Conservation (phyloP, 345 rosid species). For the Populus deltoides region DNA sequence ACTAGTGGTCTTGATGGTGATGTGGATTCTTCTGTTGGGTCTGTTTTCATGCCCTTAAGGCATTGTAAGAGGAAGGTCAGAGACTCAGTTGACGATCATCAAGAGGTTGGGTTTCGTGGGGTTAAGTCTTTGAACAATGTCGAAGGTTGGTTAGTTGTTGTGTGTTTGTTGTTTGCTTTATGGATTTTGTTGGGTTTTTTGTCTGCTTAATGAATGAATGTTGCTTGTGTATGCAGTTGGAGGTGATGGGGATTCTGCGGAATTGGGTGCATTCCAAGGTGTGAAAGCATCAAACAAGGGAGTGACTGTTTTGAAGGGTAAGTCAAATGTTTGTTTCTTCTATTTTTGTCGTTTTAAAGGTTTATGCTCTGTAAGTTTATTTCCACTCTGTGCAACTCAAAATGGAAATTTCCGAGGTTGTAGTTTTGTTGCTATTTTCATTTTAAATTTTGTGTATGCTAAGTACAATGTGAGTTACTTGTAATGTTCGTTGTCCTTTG, state of each 20-base stretch:
- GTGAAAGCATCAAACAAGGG: slow-evolving; percentile 19
- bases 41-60: slow-evolving; percentile 79
- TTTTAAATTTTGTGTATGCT: no score
- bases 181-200: neutral
- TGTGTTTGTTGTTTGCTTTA: neutral
- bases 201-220: neutral
- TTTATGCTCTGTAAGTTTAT: neutral
- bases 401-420: no score
- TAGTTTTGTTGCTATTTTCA: no score
- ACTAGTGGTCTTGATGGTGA: slow-evolving; percentile 29
- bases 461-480: no score
- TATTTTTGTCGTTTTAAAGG: neutral
- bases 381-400: no score
- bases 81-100: slow-evolving; percentile 31
- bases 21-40: slow-evolving; percentile 60
- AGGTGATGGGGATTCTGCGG: neutral
- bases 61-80: slow-evolving; percentile 61
- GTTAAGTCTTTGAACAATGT: slow-evolving; percentile 24
- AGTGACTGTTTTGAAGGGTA: slow-evolving; percentile 19
- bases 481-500: no score
- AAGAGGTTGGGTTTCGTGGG: slow-evolving; percentile 28
- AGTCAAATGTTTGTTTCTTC: neutral
- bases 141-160: slow-evolving; percentile 33
- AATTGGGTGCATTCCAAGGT: slow-evolving; percentile 22
- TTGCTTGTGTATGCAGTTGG: slow-evolving; percentile 5